Evolutionary conservation across 1,284 basidiomycete species (phyloP).

Genomic region (Cryptococcus jaspeensis): DNA sequence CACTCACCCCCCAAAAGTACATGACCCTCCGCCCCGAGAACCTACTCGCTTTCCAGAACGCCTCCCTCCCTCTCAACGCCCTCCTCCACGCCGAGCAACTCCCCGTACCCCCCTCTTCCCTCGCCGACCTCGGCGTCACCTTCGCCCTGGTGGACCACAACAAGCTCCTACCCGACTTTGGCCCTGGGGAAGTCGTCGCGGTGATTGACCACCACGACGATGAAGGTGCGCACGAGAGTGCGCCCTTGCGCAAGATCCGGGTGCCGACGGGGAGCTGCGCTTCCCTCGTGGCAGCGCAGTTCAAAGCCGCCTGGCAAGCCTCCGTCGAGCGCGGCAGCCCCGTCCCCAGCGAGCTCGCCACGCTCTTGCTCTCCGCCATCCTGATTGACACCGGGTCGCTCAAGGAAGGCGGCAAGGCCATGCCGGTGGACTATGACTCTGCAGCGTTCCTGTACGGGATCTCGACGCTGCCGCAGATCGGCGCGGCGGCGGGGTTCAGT

Average conservation of each 20-base stretch:
- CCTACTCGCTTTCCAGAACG: conserved; percentile 64
- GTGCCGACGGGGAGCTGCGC: conserved; percentile 69
- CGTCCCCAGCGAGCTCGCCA: conserved; percentile 60
- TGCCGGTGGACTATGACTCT: conserved; percentile 62
- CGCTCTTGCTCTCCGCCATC: conserved; percentile 74
- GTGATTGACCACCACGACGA: conserved; percentile 95
- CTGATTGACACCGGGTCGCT: conserved; percentile 80
- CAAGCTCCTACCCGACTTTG: conserved; percentile 61
- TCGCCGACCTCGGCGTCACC: conserved; percentile 57
- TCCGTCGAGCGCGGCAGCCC: conserved; percentile 35
- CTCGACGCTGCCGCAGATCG: conserved; percentile 24
- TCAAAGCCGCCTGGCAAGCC: conserved; percentile 49
- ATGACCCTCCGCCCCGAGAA: conserved; percentile 85
- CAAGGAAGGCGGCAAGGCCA: conserved; percentile 70
- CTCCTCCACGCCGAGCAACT: conserved; percentile 50
- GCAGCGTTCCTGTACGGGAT: conserved; percentile 59
- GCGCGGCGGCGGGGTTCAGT: conserved; percentile 4
- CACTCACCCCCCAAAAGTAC: conserved; percentile 66
- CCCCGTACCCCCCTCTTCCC: conserved; percentile 39
- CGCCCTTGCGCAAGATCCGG: conserved; percentile 65
- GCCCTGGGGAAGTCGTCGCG: conserved; percentile 60
- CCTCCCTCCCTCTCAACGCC: conserved; percentile 63
- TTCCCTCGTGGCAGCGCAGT: conserved; percentile 67
- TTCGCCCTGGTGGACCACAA: conserved; percentile 92
- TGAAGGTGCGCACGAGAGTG: conserved; percentile 65